Percentiles rank a stretch among this genome's conserved stretches.
These are phyloP conservation scores for Amauroascus niger DNA, from an alignment of 2,329 filamentous ascomycete genomes.

Conservation along the genomic window DNA sequence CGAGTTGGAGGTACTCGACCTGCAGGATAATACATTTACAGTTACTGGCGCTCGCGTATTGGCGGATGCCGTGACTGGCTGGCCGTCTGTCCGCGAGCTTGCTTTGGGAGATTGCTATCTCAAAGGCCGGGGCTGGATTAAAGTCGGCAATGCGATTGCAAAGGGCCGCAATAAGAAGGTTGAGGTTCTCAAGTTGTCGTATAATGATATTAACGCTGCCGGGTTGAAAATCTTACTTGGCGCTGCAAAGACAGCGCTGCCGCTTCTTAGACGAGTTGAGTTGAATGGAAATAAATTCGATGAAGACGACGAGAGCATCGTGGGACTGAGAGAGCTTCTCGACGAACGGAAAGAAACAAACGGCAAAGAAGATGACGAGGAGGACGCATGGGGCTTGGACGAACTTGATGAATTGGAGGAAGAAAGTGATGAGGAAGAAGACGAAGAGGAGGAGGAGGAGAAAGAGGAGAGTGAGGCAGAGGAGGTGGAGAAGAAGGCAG, in stretches of 20 bases:
- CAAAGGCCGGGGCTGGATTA: conserved; percentile 62
- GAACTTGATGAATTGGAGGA: conserved; percentile 79
- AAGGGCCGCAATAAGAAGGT: conserved; percentile 69
- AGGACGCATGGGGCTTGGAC: conserved; percentile 77
- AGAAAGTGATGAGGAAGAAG: conserved; percentile 58
- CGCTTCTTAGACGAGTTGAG: conserved; percentile 73
- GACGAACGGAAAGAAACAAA: conserved; percentile 67
- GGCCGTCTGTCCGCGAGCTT: conserved; percentile 69
- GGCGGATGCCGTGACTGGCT: conserved; percentile 61
- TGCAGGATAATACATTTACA: conserved; percentile 98
- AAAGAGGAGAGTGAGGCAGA: conserved; percentile 60
- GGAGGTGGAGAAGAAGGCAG: conserved; percentile 54
- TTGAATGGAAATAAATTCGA: conserved; percentile 92
- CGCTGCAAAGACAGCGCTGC: conserved; percentile 59
- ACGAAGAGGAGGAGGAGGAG: conserved; percentile 59
- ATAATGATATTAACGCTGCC: conserved; percentile 80
- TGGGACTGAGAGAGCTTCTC: conserved; percentile 59
- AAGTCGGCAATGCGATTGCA: conserved; percentile 62
- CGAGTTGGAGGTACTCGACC: conserved; percentile 65
- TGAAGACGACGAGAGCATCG: conserved; percentile 68
- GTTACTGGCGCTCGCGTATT: conserved; percentile 67
- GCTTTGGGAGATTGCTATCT: conserved; percentile 84
- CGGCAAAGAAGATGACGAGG: conserved; percentile 52
- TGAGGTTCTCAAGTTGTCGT: conserved; percentile 74
- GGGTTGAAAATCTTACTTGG: conserved; percentile 62